Conservation (phyloP, 306 rosid genomes). For the Gillenia trifoliata region DNA sequence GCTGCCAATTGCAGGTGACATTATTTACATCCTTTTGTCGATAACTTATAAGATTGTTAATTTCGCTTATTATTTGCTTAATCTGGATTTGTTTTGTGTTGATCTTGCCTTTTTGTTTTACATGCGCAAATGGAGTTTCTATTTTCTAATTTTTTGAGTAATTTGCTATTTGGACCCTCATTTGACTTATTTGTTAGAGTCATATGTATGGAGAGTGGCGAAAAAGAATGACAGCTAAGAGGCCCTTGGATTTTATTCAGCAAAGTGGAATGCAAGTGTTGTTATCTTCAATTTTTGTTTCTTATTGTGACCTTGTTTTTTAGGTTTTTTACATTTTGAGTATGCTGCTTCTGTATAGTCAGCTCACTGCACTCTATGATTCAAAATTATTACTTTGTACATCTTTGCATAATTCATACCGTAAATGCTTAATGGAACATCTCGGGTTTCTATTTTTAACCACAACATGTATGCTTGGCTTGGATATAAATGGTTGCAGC, state of each 20-base stretch:
- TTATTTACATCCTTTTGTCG: background rate
- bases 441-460: background rate
- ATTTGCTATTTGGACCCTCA: background rate
- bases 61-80: background rate
- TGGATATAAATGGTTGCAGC: background rate
- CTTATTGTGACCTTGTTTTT: background rate
- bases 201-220: background rate
- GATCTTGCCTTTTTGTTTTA: background rate
- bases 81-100: background rate
- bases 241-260: background rate
- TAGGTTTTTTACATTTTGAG: background rate
- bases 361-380: background rate
- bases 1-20: slow-evolving; percentile 91
- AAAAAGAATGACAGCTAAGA: background rate
- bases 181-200: background rate
- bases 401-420: background rate
- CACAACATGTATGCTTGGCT: background rate
- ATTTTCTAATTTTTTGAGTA: background rate
- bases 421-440: background rate
- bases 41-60: no score
- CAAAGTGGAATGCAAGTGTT: background rate
- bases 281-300: background rate
- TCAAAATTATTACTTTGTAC: background rate
- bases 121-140: background rate
- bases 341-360: background rate